These are phyloP conservation scores for Aspergillus taichungensis DNA, from an alignment of 495 filamentous ascomycete species.

Conservation along the genomic window DNA sequence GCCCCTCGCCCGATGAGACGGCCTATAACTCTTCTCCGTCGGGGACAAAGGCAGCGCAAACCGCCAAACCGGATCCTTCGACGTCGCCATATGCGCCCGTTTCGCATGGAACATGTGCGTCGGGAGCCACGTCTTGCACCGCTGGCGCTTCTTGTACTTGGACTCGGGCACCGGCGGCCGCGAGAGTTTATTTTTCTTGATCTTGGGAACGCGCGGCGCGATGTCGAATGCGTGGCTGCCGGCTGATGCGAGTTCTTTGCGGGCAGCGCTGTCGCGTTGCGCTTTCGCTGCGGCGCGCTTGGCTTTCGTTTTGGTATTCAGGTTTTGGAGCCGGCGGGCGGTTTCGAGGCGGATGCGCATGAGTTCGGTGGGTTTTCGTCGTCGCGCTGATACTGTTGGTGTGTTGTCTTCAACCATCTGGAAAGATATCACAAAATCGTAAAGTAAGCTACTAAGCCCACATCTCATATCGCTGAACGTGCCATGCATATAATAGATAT, in stretches of 20 bases:
- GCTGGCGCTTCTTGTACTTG: constrained; percentile 78
- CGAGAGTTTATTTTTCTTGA: constrained; percentile 61
- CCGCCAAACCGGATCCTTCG: constrained; percentile 73
- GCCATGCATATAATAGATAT: not conserved
- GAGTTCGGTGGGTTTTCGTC: constrained; percentile 59
- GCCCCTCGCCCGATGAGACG: constrained; percentile 73
- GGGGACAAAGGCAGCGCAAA: constrained; percentile 79
- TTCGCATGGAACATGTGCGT: constrained; percentile 94
- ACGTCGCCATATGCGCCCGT: constrained; percentile 74
- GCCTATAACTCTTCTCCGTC: constrained; percentile 79
- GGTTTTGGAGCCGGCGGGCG: constrained; percentile 58
- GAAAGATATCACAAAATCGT: not conserved
- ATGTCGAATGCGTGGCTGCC: constrained; percentile 30
- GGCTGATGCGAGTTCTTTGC: constrained; percentile 22
- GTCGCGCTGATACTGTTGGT: constrained; percentile 64
- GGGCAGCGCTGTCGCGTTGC: constrained; percentile 23
- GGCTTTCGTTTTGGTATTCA: constrained; percentile 50
- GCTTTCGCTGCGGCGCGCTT: constrained; percentile 31
- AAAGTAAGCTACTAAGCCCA: not conserved
- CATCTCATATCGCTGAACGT: not conserved
- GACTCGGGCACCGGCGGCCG: constrained; percentile 54
- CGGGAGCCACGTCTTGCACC: constrained; percentile 86
- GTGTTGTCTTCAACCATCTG: constrained; percentile 87
- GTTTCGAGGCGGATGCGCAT: constrained; percentile 76
- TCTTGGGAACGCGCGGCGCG: constrained; percentile 52